phyloP scores from a whole-genome alignment of 106 monocot species.

The Phalaenopsis equestris region DNA sequence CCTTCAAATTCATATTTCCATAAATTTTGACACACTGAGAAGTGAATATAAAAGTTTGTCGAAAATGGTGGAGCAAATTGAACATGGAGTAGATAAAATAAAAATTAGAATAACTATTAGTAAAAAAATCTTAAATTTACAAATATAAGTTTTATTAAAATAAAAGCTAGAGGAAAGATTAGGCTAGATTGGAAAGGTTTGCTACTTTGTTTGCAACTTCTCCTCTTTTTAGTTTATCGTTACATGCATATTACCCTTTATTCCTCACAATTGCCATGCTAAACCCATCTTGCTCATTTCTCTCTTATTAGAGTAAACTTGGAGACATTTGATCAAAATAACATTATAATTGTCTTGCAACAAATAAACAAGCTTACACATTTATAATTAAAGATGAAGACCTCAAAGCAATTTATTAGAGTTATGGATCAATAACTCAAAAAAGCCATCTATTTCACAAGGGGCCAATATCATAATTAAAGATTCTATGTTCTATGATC shows the following conservation, averaged over 20 bases:
- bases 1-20: background rate
- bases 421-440: background rate
- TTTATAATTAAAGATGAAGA: background rate
- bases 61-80: background rate
- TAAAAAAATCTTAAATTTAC: background rate
- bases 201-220: background rate
- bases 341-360: background rate
- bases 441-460: background rate
- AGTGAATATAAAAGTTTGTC: background rate
- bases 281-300: background rate
- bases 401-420: background rate
- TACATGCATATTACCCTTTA: background rate
- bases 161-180: background rate
- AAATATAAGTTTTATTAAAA: background rate
- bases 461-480: background rate
- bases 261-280: background rate
- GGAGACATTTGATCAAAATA: background rate
- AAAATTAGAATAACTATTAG: background rate
- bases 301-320: background rate
- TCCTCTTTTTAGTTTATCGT: background rate
- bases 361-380: background rate
- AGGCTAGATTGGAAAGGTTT: background rate
- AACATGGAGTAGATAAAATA: background rate
- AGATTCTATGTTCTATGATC: background rate
- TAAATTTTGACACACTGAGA: background rate